Percentiles rank a stretch among this genome's conserved stretches.
These are phyloP conservation scores for Cryphonectria carpinicola DNA, from an alignment of 2,329 filamentous ascomycete genomes.

Conservation along the genomic window DNA sequence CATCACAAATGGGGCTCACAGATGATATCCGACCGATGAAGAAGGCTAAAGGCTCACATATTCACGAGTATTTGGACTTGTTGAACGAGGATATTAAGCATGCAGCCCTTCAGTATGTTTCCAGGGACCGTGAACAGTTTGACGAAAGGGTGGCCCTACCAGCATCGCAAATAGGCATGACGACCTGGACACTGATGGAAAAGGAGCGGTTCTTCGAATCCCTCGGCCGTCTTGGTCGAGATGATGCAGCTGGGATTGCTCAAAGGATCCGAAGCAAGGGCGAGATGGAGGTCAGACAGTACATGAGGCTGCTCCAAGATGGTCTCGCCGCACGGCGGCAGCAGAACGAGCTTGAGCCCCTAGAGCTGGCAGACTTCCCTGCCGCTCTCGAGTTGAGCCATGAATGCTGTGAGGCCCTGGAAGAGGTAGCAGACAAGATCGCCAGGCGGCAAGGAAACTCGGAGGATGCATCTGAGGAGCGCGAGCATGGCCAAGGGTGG, in stretches of 20 bases:
- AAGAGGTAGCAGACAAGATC: slow-evolving; percentile 69
- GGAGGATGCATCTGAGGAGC: slow-evolving; percentile 63
- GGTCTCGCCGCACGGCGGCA: slow-evolving; percentile 47
- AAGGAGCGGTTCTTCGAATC: slow-evolving; percentile 72
- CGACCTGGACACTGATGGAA: slow-evolving; percentile 71
- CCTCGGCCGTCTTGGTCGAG: slow-evolving; percentile 65
- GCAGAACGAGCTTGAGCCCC: slow-evolving; percentile 39
- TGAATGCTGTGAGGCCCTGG: slow-evolving; percentile 67
- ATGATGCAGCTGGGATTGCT: slow-evolving; percentile 66
- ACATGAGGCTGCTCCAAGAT: slow-evolving; percentile 65
- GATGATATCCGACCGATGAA: slow-evolving; percentile 45
- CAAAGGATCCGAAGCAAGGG: slow-evolving; percentile 70
- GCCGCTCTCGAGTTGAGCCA: slow-evolving; percentile 74
- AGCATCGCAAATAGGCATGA: slow-evolving; percentile 67
- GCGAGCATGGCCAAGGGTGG: slow-evolving; percentile 68
- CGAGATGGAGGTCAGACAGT: slow-evolving; percentile 72
- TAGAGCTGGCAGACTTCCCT: slow-evolving; percentile 60
- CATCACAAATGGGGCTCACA: neutral
- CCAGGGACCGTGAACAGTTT: slow-evolving; percentile 22
- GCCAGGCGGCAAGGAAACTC: slow-evolving; percentile 65
- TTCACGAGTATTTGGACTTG: slow-evolving; percentile 51
- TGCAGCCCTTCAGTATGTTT: slow-evolving; percentile 44
- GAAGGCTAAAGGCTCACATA: slow-evolving; percentile 48
- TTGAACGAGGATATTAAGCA: slow-evolving; percentile 64
- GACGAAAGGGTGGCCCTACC: slow-evolving; percentile 38